Conservation (phyloP, 106 monocot species). For the Dioscorea zingiberensis region DNA sequence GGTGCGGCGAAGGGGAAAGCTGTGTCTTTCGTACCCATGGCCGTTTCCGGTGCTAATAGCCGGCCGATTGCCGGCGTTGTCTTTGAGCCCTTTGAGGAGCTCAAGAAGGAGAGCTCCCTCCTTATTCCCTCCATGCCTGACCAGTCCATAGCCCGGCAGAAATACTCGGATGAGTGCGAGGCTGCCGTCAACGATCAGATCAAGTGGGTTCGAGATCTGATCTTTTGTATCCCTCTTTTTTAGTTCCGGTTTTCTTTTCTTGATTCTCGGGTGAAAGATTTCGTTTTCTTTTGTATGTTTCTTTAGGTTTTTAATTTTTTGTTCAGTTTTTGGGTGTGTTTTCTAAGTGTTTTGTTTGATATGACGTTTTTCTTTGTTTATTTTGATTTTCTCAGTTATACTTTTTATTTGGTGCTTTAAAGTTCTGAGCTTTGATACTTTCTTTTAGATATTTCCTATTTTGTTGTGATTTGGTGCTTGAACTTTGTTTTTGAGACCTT, state of each 20-base stretch:
- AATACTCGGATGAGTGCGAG: slow-evolving; percentile 60
- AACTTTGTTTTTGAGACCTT: too few relatives aligned
- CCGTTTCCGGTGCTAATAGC: not conserved
- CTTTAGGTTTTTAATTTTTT: too few relatives aligned
- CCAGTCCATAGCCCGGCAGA: slow-evolving; percentile 57
- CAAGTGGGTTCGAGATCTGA: slow-evolving; percentile 37
- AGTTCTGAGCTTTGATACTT: slow-evolving; percentile 1
- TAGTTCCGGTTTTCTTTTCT: too few relatives aligned
- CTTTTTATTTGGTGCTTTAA: not conserved
- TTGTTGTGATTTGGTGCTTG: not conserved
- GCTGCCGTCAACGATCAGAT: slow-evolving; percentile 90
- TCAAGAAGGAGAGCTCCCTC: slow-evolving; percentile 41
- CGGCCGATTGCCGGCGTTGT: slow-evolving; percentile 29
- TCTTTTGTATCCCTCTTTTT: too few relatives aligned
- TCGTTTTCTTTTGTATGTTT: too few relatives aligned
- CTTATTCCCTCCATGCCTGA: slow-evolving; percentile 40
- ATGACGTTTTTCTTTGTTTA: not conserved
- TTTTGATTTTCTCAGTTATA: not conserved
- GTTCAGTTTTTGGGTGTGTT: too few relatives aligned
- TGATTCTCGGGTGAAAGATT: too few relatives aligned
- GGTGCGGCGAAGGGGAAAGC: not conserved
- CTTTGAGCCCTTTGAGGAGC: slow-evolving; percentile 83
- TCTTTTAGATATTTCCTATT: not conserved
- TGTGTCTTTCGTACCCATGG: not conserved
- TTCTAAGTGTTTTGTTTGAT: too few relatives aligned